Evolutionary conservation across 768 basidiomycete genomes (phyloP), one percentile per base, ranked within the genome.

Genomic region (Mycena kentingensis): DNA sequence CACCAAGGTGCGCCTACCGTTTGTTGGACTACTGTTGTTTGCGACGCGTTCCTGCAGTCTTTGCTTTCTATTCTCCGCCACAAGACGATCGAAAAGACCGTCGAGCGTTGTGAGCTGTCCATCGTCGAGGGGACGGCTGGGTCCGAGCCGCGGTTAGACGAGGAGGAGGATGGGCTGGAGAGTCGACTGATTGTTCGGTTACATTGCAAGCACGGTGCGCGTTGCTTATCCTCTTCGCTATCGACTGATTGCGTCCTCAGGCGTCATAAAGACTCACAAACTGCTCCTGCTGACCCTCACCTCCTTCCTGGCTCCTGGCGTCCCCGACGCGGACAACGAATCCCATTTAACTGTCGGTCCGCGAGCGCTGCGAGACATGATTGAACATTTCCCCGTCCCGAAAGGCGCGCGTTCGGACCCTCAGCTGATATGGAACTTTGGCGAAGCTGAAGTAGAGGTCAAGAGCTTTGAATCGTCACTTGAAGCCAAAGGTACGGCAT

Each of bases 371-470:
- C 84, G 78, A 64, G 88, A 90, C 60, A 82, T 93, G 66, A 77
- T 91, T 19, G 91, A 93, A 41, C 90, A 91, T 65, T 93, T 93
- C 56, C 83, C 88, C 0, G 69, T 80, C 19, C 72, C 81, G 11
- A 83, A 80, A 57, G 82, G 83, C 4, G 64, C 70, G 11, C 87
- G 84, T 60, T 79, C 77, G 11, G 91, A 93, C 58, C 88, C 89
- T 25, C 87, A 89, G 62, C 77, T 93, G 16, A 77, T 88, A 4
- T 93, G 91, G 91, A 80, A 71, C n/a, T 92, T 93, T 63, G 77
- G 76, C 18, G 79, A 84, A 45, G 69, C 73, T 1, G 87, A 92
- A 36, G 84, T 92, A 2, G 74, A 76, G 21, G 77, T 93, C 24
- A 84, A 79, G 60, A 92, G 83, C 60, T 71, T 82, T 5, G 86